Evolutionary conservation across 805 yeast genomes (phyloP), one percentile per base, ranked within the genome.

Genomic region (Teunomyces cretensis): DNA sequence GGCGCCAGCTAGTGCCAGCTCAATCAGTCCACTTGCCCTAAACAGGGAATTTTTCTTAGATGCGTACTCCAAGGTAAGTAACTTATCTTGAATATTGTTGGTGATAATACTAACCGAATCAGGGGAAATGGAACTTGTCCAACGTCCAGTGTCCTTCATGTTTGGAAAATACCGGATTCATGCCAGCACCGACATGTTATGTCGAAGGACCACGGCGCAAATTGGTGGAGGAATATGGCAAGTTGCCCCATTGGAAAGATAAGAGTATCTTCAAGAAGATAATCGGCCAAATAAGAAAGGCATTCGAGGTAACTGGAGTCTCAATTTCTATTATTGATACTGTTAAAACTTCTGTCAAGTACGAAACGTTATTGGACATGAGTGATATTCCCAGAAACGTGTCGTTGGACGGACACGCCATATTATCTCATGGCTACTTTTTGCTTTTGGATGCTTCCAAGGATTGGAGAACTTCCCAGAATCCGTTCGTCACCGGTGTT

Each of bases 391-490:
- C 81, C 9, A 68, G 88, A 42, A 63, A 61, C 15, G 64, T 81
- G 2, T 81, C 89, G 6, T 61, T 86, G 38, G 94, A 86, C 58
- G 81, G 81, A 7, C 92, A 86, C 63, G 72, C 89, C 0, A 72
- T 86, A 1, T 62, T 86, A 30, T 83, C 90, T 0, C 60, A 68
- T 6, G 81, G 72, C 2, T 72, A 74, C 48, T 77, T 86, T 43
- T 66, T 80, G 3, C 52, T 86, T 6, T 57, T 72, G 4, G 87
- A 86, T 58, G 82, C 90, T 2, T 60, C 80, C 4, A 65, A 66
- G 30, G 95, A 86, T 57, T 86, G 95, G 94, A 70, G 95, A 58
- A 76, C 83, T 3, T 55, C 63, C 13, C 64, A 68, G 33, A 83
- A 80, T 54, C 92, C 92, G 0, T 67, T 84, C 39, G 87, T 86